These are phyloP conservation scores for Solanum stenotomum DNA, from an alignment of 257 asterid species.

Conservation along the genomic window DNA sequence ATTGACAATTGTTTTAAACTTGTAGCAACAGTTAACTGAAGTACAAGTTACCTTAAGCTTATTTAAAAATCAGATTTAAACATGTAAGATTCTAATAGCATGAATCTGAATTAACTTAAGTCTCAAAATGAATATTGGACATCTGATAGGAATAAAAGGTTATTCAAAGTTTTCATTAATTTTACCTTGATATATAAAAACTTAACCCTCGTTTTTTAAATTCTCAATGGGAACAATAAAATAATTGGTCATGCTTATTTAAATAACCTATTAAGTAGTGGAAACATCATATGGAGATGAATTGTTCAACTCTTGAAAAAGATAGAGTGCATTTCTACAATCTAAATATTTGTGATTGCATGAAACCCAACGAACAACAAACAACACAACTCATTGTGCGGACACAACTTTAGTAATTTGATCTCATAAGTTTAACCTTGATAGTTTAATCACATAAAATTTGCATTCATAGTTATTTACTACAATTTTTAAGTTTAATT, in stretches of 20 bases:
- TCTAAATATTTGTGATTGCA: background rate
- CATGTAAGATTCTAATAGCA: background rate
- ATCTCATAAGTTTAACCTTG: background rate
- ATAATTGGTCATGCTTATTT: no score
- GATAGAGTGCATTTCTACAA: background rate
- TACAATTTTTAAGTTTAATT: no score
- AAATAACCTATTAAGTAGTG: background rate
- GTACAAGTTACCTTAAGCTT: background rate
- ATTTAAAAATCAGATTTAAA: background rate
- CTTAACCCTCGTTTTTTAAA: no score
- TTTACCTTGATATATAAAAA: background rate
- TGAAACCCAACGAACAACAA: background rate
- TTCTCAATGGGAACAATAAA: background rate
- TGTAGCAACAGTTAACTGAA: background rate
- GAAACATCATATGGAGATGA: background rate
- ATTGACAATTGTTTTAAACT: background rate
- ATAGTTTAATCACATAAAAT: no score
- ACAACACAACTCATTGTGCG: background rate
- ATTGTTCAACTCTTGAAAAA: background rate
- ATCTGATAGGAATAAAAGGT: background rate
- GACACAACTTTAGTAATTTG: background rate
- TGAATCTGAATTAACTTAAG: background rate
- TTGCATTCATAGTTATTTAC: background rate
- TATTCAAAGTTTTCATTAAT: background rate
- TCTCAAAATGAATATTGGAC: background rate